A percentile compares a stretch with the other conserved stretches of the same genome.
These are phyloP conservation scores for Corchorus olitorius DNA, from an alignment of 345 rosid species.

Conservation along the genomic window DNA sequence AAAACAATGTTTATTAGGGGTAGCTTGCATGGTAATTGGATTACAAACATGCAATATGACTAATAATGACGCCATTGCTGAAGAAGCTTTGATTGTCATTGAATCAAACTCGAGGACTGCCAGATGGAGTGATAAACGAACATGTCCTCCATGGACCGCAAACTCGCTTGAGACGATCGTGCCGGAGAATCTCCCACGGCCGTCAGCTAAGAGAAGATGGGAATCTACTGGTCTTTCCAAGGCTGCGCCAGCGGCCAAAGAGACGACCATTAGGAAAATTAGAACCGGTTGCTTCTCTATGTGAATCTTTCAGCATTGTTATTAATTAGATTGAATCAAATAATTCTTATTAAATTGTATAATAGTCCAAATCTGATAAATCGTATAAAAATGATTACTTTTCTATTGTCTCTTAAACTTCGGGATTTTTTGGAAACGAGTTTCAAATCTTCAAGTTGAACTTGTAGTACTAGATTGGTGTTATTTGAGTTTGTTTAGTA, in stretches of 20 bases:
- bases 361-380: neutral
- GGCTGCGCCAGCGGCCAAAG: slow-evolving; percentile 33
- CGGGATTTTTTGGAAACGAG: neutral
- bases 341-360: neutral
- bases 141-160: slow-evolving; percentile 53
- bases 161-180: slow-evolving; percentile 55
- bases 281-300: slow-evolving; percentile 40
- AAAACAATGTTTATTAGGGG: too few relatives aligned
- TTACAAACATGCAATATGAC: slow-evolving; percentile 1
- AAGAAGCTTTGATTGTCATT: neutral
- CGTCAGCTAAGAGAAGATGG: slow-evolving; percentile 42
- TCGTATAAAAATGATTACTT: neutral
- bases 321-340: neutral
- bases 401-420: neutral
- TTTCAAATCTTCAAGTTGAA: neutral
- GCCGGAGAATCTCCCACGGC: slow-evolving; percentile 71
- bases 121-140: slow-evolving; percentile 60
- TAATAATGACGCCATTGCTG: neutral
- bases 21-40: slow-evolving; percentile 43
- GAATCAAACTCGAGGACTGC: neutral
- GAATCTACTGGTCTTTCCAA: slow-evolving; percentile 29
- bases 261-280: slow-evolving; percentile 14
- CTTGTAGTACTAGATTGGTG: slow-evolving; percentile 20
- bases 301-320: slow-evolving; percentile 4
- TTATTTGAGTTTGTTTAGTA: slow-evolving; percentile 4